Base-by-base conservation (phyloP, 352 stramenopile genomes). In the Phytophthora vignae region DNA sequence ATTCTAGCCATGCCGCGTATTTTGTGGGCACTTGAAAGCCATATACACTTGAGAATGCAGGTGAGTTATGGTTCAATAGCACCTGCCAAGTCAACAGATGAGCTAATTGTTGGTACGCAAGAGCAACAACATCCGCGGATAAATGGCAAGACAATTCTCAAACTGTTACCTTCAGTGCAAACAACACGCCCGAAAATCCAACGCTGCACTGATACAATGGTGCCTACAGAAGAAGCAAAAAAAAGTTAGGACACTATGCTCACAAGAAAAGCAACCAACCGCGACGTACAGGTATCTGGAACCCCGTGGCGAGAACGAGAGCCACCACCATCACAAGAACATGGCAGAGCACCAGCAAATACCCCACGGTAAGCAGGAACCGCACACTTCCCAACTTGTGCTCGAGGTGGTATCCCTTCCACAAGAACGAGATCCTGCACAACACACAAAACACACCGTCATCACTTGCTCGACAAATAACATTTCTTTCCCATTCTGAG, bases 1-100 rank as follows among this genome's bases (percentile, higher is more conserved):
- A 79, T 65, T 98, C 93, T 3, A 97, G 75, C 92, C 93, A 98
- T 22, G 92, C 82, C 1, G 87, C 89, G 56, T 97, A 97, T 72
- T 96, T 94, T 15, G 90, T 95, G 11, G 90, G 90, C 22, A 98
- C 81, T 46, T 72, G 72, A 52, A 98, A 88, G 27, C 84, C 85
- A 59, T 92, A 87, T 1, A 97, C 60, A 0, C 61, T 80, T 7
- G 88, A 86, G 21, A 83, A 87, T 2, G 79, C 65, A 10, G 90
- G 91, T 2, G 84, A 95, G 19, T 87, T 85, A 60, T 93, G 73
- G 64, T 95, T 95, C 54, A 97, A 75, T 15, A 97, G 71, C 22
- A 97, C 88, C 83, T 95, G 73, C 17, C 48, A 10, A 67, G 82
- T 69, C 2, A 31, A 42, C n/a, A 29, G 55, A 48, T 27, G 42